phyloP scores from a whole-genome alignment of 768 basidiomycete species.

The Mycena vitilis region DNA sequence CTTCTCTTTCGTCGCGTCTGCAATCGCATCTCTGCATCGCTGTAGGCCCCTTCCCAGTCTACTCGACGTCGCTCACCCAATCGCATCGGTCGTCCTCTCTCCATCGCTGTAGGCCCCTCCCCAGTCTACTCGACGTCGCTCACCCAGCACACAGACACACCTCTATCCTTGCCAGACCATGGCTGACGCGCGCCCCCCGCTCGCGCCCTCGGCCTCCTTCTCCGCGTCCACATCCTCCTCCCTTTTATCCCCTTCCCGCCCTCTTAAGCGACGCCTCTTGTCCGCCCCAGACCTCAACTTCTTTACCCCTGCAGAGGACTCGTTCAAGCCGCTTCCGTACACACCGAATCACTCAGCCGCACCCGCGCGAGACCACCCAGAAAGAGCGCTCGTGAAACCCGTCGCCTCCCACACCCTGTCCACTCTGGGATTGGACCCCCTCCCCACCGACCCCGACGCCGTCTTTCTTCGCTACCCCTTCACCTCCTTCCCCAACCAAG shows the following conservation, averaged over 20 bases:
- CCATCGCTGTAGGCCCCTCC: conserved; percentile 3
- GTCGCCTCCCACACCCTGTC: conserved; percentile 59
- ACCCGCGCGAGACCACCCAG: conserved; percentile 38
- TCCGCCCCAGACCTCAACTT: conserved; percentile 65
- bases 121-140: background rate
- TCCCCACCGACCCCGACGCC: conserved; percentile 70
- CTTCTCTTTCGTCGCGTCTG: background rate
- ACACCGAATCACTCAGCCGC: conserved; percentile 50
- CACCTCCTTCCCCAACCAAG: conserved; percentile 70
- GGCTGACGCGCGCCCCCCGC: conserved; percentile 40
- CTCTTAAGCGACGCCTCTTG: conserved; percentile 62
- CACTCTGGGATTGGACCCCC: conserved; percentile 73
- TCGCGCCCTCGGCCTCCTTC: conserved; percentile 40
- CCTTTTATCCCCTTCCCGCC: conserved; percentile 42
- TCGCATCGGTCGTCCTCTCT: no score
- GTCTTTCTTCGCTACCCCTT: conserved; percentile 85
- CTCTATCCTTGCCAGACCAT: conserved; percentile 27
- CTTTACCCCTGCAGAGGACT: conserved; percentile 71
- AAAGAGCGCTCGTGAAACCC: conserved; percentile 48
- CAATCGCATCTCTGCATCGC: background rate
- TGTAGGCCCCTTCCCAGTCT: background rate
- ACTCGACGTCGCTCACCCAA: background rate
- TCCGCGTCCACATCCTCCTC: conserved; percentile 35
- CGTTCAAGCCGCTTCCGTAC: conserved; percentile 77
- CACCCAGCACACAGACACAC: conserved; percentile 1